These are phyloP conservation scores for Tricholoma hemisulphureum DNA, from an alignment of 768 basidiomycete genomes.

Conservation along the genomic window DNA sequence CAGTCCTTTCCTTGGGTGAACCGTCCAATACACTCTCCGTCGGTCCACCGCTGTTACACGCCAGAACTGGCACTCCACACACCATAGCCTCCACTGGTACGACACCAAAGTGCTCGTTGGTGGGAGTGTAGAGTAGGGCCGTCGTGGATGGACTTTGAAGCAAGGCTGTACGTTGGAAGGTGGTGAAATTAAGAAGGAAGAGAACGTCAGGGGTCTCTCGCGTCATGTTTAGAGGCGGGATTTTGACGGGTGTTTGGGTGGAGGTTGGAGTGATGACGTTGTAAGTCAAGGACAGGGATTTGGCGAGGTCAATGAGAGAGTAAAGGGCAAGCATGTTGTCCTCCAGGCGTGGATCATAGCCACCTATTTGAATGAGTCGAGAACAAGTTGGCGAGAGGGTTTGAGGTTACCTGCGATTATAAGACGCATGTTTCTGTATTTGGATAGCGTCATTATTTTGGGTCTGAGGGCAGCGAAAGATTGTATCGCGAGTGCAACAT, in stretches of 20 bases:
- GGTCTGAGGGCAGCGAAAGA: constrained; percentile 62
- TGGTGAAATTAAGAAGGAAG: constrained; percentile 92
- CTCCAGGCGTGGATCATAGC: constrained; percentile 83
- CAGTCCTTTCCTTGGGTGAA: constrained; percentile 54
- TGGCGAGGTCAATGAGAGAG: constrained; percentile 58
- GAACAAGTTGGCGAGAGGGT: not conserved
- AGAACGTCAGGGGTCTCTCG: constrained; percentile 57
- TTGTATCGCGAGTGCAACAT: constrained; percentile 74
- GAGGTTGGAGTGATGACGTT: constrained; percentile 50
- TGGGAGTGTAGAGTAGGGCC: constrained; percentile 87
- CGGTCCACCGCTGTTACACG: constrained; percentile 85
- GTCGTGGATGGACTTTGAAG: constrained; percentile 64
- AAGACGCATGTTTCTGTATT: constrained; percentile 51
- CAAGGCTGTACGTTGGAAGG: constrained; percentile 77
- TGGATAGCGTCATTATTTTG: constrained; percentile 21
- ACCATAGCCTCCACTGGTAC: constrained; percentile 94
- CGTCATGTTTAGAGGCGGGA: constrained; percentile 42
- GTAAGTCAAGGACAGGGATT: constrained; percentile 55
- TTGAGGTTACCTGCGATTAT: constrained; percentile 67
- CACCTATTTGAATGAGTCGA: constrained; percentile 48
- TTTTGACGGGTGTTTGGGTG: constrained; percentile 31
- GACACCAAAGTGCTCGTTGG: constrained; percentile 97
- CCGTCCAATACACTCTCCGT: constrained; percentile 70
- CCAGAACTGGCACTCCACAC: constrained; percentile 86
- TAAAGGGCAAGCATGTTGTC: constrained; percentile 78